These are phyloP conservation scores for Candida albicans DNA, from an alignment of 1,139 yeast species.

Conservation along the genomic window DNA sequence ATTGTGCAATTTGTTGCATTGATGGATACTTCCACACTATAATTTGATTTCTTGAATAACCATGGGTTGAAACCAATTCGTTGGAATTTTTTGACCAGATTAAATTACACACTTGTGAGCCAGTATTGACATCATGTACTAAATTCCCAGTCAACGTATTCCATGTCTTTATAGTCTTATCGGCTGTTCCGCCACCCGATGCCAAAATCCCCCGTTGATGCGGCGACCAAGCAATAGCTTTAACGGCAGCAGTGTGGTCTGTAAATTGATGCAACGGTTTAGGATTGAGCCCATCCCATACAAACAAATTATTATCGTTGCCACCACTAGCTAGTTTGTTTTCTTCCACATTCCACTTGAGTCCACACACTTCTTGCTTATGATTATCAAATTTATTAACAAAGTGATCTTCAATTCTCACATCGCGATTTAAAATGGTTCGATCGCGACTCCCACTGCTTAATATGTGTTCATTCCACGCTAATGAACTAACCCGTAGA, in stretches of 20 bases:
- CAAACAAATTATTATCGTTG: slow-evolving; percentile 79
- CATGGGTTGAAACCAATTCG: slow-evolving; percentile 93
- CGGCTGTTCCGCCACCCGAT: slow-evolving; percentile 97
- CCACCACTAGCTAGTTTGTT: slow-evolving; percentile 91
- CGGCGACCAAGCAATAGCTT: slow-evolving; percentile 97
- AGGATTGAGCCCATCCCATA: slow-evolving; percentile 82
- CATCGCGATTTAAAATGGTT: slow-evolving; percentile 85
- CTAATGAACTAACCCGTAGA: slow-evolving; percentile 78
- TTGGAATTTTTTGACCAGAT: slow-evolving; percentile 92
- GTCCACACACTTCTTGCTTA: slow-evolving; percentile 94
- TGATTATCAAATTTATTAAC: slow-evolving; percentile 72
- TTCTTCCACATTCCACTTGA: slow-evolving; percentile 89
- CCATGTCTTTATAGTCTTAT: slow-evolving; percentile 89
- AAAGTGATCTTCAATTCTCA: slow-evolving; percentile 81
- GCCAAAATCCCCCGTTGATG: slow-evolving; percentile 93
- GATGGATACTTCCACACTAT: slow-evolving; percentile 94
- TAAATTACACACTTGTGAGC: slow-evolving; percentile 93
- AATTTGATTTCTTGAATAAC: slow-evolving; percentile 87
- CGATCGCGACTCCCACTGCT: slow-evolving; percentile 89
- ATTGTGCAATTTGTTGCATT: slow-evolving; percentile 89
- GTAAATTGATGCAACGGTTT: slow-evolving; percentile 71
- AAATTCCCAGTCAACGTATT: slow-evolving; percentile 78
- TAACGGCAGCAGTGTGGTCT: slow-evolving; percentile 93
- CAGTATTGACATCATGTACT: slow-evolving; percentile 81
- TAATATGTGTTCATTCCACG: slow-evolving; percentile 92